These are phyloP conservation scores for Martiniozyma abietophila DNA, from an alignment of 805 yeast species.

Conservation along the genomic window DNA sequence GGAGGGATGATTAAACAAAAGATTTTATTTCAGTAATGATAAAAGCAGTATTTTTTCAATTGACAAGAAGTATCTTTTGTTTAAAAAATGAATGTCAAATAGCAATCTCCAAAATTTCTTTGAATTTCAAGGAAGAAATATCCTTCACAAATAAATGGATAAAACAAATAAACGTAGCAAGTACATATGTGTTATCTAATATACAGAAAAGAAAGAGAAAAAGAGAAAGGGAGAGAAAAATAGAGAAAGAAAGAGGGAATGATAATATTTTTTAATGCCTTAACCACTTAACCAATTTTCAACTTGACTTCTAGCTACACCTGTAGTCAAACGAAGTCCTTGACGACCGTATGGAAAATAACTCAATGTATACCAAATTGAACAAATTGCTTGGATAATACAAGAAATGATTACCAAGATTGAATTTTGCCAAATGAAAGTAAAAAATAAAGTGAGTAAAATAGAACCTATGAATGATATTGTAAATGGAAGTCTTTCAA, in stretches of 20 bases:
- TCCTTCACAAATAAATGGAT: too few relatives aligned
- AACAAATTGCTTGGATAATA: conserved; percentile 64
- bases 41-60: neutral
- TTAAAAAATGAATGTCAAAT: neutral
- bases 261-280: neutral
- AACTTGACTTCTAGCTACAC: conserved; percentile 32
- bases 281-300: conserved; percentile 21
- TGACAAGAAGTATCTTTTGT: neutral
- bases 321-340: conserved; percentile 47
- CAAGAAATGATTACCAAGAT: conserved; percentile 64
- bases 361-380: conserved; percentile 73
- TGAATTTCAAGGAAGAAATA: too few relatives aligned
- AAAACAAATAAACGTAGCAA: too few relatives aligned
- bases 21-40: neutral
- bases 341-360: conserved; percentile 90
- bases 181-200: too few relatives aligned
- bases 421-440: conserved; percentile 54
- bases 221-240: too few relatives aligned
- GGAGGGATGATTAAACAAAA: neutral
- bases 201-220: too few relatives aligned
- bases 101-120: too few relatives aligned
- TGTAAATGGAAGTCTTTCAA: conserved; percentile 68
- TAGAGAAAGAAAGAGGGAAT: too few relatives aligned
- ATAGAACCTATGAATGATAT: conserved; percentile 66
- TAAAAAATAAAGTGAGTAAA: conserved; percentile 57